phyloP scores from a whole-genome alignment of 108 stramenopile species.

The Discostella pseudostelligera region DNA sequence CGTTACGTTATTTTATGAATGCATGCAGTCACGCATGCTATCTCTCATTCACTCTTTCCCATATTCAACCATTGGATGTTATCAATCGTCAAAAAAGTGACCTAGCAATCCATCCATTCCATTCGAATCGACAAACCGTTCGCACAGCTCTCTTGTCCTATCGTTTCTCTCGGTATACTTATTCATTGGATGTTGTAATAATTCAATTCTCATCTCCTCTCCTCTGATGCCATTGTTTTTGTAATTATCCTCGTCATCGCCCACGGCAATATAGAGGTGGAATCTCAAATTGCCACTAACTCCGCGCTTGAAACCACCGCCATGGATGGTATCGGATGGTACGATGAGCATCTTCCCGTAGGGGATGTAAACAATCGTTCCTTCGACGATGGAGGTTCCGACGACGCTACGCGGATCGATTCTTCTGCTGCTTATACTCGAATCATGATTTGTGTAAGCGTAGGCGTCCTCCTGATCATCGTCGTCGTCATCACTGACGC shows the following conservation, averaged over 20 bases:
- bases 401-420: too few relatives aligned
- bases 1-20: too few relatives aligned
- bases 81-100: slow-evolving; percentile 29
- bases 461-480: not conserved
- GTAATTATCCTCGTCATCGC: slow-evolving; percentile 3
- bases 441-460: not conserved
- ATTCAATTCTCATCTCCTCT: slow-evolving; percentile 2
- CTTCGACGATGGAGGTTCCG: slow-evolving; percentile 4
- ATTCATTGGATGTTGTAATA: slow-evolving; percentile 38
- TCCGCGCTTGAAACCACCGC: slow-evolving; percentile 64
- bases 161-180: slow-evolving; percentile 39
- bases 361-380: slow-evolving; percentile 58
- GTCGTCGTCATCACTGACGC: not conserved
- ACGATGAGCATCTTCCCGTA: slow-evolving; percentile 59
- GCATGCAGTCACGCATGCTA: too few relatives aligned
- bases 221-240: not conserved
- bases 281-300: slow-evolving; percentile 52
- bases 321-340: slow-evolving; percentile 62
- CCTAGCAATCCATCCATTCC: slow-evolving; percentile 26
- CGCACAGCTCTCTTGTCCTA: slow-evolving; percentile 32
- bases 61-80: not conserved
- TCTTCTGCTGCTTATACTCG: too few relatives aligned
- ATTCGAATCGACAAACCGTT: slow-evolving; percentile 36
- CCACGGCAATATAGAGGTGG: slow-evolving; percentile 56
- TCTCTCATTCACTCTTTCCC: too few relatives aligned